A percentile compares a stretch with the other conserved stretches of the same genome.
phyloP scores from a whole-genome alignment of 2,329 filamentous ascomycete species.

The Hysterium pulicare region DNA sequence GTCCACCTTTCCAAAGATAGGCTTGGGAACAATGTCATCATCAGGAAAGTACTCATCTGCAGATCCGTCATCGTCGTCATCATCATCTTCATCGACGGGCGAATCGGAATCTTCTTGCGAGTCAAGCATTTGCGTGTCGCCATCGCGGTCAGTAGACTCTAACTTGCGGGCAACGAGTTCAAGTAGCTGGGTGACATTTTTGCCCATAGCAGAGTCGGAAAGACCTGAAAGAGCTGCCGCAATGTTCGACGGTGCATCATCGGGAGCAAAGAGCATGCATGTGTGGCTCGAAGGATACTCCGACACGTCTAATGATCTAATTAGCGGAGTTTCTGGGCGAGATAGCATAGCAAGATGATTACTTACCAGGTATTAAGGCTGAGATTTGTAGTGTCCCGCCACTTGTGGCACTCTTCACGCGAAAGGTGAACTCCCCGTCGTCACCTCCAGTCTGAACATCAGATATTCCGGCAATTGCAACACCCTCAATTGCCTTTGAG shows the following conservation, averaged over 20 bases:
- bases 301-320: slow-evolving; percentile 47
- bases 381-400: slow-evolving; percentile 35
- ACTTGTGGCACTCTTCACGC: slow-evolving; percentile 41
- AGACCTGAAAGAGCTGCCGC: slow-evolving; percentile 44
- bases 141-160: slow-evolving; percentile 37
- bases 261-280: slow-evolving; percentile 56
- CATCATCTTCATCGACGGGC: slow-evolving; percentile 25
- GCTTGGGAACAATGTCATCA: slow-evolving; percentile 36
- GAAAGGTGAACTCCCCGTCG: slow-evolving; percentile 69
- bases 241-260: slow-evolving; percentile 44
- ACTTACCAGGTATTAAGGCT: slow-evolving; percentile 33
- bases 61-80: slow-evolving; percentile 32
- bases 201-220: slow-evolving; percentile 40
- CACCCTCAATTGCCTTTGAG: slow-evolving; percentile 37
- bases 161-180: slow-evolving; percentile 42
- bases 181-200: slow-evolving; percentile 50
- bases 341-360: slow-evolving; percentile 2
- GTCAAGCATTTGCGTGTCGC: slow-evolving; percentile 42
- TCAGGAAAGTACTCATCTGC: slow-evolving; percentile 37
- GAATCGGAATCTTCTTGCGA: slow-evolving; percentile 28
- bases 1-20: slow-evolving; percentile 8
- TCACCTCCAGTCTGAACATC: slow-evolving; percentile 61
- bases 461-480: slow-evolving; percentile 48
- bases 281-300: slow-evolving; percentile 58
- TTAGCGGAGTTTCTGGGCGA: neutral